Conservation (phyloP, 106 monocot species). For the Dioscorea alata region DNA sequence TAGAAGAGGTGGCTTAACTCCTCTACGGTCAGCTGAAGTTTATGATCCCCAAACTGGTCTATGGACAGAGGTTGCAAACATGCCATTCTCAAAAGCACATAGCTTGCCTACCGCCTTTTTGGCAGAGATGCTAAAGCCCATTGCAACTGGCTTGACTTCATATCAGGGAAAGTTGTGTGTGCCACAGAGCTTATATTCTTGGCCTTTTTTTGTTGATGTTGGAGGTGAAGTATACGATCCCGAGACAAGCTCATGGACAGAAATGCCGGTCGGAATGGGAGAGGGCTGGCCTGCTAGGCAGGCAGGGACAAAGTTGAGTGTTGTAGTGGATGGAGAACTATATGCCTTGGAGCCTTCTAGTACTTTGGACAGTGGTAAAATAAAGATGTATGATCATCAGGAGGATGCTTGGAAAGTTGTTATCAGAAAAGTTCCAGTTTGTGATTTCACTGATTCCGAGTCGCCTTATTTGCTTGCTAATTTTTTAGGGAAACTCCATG, state of each 20-base stretch:
- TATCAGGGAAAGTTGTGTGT: slow-evolving; percentile 69
- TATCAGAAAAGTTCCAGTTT: slow-evolving; percentile 46
- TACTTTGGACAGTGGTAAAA: slow-evolving; percentile 48
- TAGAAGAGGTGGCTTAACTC: slow-evolving; percentile 47
- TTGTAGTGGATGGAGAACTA: slow-evolving; percentile 60
- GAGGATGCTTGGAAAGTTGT: slow-evolving; percentile 78
- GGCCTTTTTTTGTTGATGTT: slow-evolving; percentile 90
- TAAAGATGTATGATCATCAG: slow-evolving; percentile 66
- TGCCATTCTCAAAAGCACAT: slow-evolving; percentile 74
- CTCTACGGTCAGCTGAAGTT: slow-evolving; percentile 72
- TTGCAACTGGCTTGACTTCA: slow-evolving; percentile 86
- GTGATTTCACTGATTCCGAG: slow-evolving; percentile 58
- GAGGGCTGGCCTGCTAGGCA: slow-evolving; percentile 93
- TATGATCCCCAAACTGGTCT: slow-evolving; percentile 61
- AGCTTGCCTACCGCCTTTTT: slow-evolving; percentile 65
- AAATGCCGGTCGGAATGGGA: slow-evolving; percentile 91
- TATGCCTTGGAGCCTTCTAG: slow-evolving; percentile 81
- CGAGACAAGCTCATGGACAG: slow-evolving; percentile 46
- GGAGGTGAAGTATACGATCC: slow-evolving; percentile 97
- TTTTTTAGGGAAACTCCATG: slow-evolving; percentile 78
- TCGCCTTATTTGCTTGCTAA: slow-evolving; percentile 80
- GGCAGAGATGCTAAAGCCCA: slow-evolving; percentile 80
- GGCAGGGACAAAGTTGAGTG: slow-evolving; percentile 82
- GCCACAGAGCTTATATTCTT: slow-evolving; percentile 83
- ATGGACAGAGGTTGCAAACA: slow-evolving; percentile 65